Evolutionary conservation across 2,329 filamentous ascomycete genomes (phyloP).

Genomic region (Pyricularia sp.): DNA sequence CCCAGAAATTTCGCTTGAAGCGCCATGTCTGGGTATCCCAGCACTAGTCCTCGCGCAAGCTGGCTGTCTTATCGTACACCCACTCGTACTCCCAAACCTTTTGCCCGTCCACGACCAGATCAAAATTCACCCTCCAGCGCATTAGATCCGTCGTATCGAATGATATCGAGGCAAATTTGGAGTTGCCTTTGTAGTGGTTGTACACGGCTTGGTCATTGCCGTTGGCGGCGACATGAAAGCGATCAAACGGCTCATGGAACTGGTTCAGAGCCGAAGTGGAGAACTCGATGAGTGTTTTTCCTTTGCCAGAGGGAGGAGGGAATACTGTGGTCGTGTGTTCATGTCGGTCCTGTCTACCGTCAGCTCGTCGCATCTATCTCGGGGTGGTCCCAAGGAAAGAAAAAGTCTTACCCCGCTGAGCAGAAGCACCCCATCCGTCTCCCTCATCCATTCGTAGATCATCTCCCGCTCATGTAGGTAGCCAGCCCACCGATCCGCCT

Average conservation of each 20-base stretch:
- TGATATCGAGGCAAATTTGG: constrained; percentile 77
- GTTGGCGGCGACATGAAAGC: constrained; percentile 71
- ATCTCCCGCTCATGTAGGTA: constrained; percentile 71
- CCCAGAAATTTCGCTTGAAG: no score
- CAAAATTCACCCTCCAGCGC: background rate
- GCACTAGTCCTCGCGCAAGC: background rate
- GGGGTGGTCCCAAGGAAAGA: constrained; percentile 33
- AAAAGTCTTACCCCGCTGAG: constrained; percentile 66
- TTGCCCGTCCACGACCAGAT: background rate
- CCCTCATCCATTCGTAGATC: constrained; percentile 89
- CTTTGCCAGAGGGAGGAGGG: constrained; percentile 45
- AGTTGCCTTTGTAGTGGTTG: constrained; percentile 75
- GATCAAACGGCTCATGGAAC: constrained; percentile 80
- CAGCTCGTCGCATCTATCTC: background rate
- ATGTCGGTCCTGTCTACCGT: constrained; percentile 55
- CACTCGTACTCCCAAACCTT: background rate
- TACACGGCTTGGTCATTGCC: constrained; percentile 61
- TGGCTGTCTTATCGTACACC: background rate
- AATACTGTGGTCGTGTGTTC: constrained; percentile 88
- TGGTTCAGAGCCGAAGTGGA: constrained; percentile 85
- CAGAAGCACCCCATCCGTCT: constrained; percentile 56
- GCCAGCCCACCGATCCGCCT: constrained; percentile 82
- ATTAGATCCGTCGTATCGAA: constrained; percentile 43
- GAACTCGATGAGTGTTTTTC: constrained; percentile 74
- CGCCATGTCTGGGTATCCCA: no score